Conservation (phyloP, 306 rosid species). For the Castanopsis chinensis region DNA sequence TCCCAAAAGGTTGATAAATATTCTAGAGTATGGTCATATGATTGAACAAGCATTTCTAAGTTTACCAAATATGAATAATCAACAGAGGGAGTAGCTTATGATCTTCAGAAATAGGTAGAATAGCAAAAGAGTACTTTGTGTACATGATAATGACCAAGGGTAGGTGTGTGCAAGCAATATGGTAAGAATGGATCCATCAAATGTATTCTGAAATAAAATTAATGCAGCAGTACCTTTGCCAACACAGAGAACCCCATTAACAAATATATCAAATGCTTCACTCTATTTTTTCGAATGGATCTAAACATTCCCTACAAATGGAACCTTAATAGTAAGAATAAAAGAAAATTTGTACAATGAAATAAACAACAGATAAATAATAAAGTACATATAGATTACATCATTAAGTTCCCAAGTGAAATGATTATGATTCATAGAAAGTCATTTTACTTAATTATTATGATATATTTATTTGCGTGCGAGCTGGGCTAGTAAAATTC, state of each 20-base stretch:
- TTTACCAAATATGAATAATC: no score
- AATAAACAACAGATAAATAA: neutral
- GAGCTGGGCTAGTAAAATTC: neutral
- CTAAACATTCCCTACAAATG: slow-evolving; percentile 71
- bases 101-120: neutral
- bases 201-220: neutral
- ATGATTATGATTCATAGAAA: neutral
- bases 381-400: neutral
- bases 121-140: neutral
- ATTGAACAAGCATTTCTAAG: no score
- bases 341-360: neutral
- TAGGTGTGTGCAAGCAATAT: neutral
- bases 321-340: slow-evolving; percentile 15
- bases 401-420: neutral
- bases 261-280: slow-evolving; percentile 84
- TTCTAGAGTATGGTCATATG: no score
- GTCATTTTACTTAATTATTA: neutral
- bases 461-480: neutral
- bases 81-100: neutral
- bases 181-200: neutral
- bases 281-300: slow-evolving; percentile 85
- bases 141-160: neutral
- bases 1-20: no score
- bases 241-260: slow-evolving; percentile 68
- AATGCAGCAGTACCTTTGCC: slow-evolving; percentile 61